phyloP scores from a whole-genome alignment of 495 filamentous ascomycete species.

The Penicillium crystallinum region DNA sequence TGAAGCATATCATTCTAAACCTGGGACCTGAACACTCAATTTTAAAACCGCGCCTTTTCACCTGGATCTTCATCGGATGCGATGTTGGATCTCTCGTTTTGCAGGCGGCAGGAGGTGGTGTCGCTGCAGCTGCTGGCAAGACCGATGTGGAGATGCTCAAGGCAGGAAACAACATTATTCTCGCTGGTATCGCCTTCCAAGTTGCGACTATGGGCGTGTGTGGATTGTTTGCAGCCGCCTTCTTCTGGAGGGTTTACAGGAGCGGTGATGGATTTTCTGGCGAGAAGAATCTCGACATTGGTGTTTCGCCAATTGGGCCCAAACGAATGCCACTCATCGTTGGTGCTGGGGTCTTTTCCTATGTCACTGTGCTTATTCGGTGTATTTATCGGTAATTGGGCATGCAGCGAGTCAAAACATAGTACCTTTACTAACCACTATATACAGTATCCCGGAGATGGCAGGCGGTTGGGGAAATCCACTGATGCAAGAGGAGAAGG shows the following conservation, averaged over 20 bases:
- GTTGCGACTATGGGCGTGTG: conserved; percentile 59
- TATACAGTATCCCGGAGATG: conserved; percentile 54
- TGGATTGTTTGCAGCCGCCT: conserved; percentile 46
- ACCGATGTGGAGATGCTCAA: conserved; percentile 14
- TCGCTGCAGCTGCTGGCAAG: conserved; percentile 41
- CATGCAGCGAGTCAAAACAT: neutral
- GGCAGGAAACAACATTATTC: conserved; percentile 57
- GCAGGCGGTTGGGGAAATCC: conserved; percentile 60
- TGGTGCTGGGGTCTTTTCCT: conserved; percentile 50
- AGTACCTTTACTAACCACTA: neutral
- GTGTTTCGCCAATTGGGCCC: conserved; percentile 15
- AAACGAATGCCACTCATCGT: conserved; percentile 49
- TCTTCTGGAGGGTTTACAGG: conserved; percentile 39
- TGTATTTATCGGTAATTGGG: conserved; percentile 58
- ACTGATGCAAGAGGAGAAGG: conserved; percentile 59
- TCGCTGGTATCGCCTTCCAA: conserved; percentile 68
- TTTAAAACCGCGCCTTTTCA: conserved; percentile 54
- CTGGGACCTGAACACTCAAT: conserved; percentile 51
- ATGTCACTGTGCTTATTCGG: conserved; percentile 55
- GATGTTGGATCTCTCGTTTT: conserved; percentile 59
- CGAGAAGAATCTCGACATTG: conserved; percentile 24
- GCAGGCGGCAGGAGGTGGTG: conserved; percentile 60
- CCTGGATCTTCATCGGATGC: conserved; percentile 62
- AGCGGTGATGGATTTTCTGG: conserved; percentile 28
- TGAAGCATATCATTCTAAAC: conserved; percentile 58